Evolutionary conservation across 441 rosid genomes (phyloP).

Genomic region (Kokia cookei): DNA sequence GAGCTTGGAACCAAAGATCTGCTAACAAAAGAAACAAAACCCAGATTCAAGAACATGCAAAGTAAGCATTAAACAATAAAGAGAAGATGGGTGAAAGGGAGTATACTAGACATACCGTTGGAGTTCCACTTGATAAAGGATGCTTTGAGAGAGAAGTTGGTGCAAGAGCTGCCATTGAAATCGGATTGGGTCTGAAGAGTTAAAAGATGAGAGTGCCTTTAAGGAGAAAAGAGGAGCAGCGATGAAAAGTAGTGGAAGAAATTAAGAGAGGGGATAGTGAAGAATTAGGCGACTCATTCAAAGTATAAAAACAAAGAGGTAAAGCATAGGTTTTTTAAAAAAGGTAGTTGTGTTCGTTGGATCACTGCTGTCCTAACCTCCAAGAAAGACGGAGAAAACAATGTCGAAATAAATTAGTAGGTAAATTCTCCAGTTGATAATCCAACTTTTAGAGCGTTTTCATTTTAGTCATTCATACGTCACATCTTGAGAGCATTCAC

Average conservation of each 20-base stretch:
- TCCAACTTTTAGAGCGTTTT: no score
- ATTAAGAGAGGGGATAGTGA: not conserved
- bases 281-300: not conserved
- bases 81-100: not conserved
- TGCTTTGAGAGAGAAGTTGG: slow-evolving; percentile 23
- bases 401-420: not conserved
- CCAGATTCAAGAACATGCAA: slow-evolving; percentile 4
- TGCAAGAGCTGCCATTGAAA: slow-evolving; percentile 27
- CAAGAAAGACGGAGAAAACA: slow-evolving; percentile 7
- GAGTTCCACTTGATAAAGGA: slow-evolving; percentile 5
- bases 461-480: no score
- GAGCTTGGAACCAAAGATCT: slow-evolving; percentile 35
- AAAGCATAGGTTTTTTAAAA: not conserved
- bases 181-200: not conserved
- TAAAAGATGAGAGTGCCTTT: not conserved
- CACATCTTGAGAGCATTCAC: no score
- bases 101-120: not conserved
- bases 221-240: not conserved
- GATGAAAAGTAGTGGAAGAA: not conserved
- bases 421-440: not conserved
- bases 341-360: slow-evolving; percentile 16
- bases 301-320: not conserved
- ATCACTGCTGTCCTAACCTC: not conserved
- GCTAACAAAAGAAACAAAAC: slow-evolving; percentile 11
- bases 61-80: not conserved